Percentiles rank a stretch among this genome's conserved stretches.
These are phyloP conservation scores for Micromonas pusilla DNA, from an alignment of 139 green algal species.

Conservation along the genomic window DNA sequence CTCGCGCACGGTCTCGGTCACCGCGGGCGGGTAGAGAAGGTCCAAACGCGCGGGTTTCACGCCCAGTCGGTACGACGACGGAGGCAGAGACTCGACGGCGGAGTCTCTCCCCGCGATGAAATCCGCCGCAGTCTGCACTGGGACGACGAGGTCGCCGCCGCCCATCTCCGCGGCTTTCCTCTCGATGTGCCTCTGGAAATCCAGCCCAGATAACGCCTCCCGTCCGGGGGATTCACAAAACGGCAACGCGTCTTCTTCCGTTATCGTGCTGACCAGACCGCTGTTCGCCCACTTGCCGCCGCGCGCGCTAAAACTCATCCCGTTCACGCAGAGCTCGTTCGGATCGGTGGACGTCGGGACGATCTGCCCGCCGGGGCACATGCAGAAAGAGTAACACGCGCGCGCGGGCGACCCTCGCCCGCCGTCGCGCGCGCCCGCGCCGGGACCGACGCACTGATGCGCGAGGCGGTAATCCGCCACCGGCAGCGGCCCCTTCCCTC, in stretches of 20 bases:
- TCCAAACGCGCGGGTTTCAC: conserved; percentile 50
- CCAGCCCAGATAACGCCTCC: conserved; percentile 53
- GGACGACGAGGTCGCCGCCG: conserved; percentile 56
- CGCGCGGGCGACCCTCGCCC: conserved; percentile 9
- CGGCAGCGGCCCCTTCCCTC: conserved; percentile 61
- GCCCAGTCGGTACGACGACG: conserved; percentile 68
- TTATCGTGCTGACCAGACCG: conserved; percentile 60
- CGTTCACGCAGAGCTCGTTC: conserved; percentile 78
- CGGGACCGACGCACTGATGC: neutral
- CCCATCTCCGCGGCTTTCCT: conserved; percentile 49
- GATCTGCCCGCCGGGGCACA: conserved; percentile 77
- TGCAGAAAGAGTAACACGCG: conserved; percentile 79
- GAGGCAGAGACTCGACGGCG: conserved; percentile 40
- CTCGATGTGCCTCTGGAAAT: conserved; percentile 49
- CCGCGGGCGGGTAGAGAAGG: conserved; percentile 55
- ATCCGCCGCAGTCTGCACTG: conserved; percentile 63
- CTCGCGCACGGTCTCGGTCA: conserved; percentile 49
- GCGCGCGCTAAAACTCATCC: conserved; percentile 69
- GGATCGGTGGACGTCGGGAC: conserved; percentile 59
- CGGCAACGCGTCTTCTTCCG: conserved; percentile 53
- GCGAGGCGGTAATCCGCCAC: conserved; percentile 74
- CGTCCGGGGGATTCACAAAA: conserved; percentile 40
- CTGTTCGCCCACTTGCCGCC: conserved; percentile 64
- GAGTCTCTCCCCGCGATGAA: conserved; percentile 48
- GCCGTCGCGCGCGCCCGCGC: neutral